Evolutionary conservation across 129 eudicot species (phyloP), one percentile per base, ranked within the genome.

Genomic region (Logfia minima): DNA sequence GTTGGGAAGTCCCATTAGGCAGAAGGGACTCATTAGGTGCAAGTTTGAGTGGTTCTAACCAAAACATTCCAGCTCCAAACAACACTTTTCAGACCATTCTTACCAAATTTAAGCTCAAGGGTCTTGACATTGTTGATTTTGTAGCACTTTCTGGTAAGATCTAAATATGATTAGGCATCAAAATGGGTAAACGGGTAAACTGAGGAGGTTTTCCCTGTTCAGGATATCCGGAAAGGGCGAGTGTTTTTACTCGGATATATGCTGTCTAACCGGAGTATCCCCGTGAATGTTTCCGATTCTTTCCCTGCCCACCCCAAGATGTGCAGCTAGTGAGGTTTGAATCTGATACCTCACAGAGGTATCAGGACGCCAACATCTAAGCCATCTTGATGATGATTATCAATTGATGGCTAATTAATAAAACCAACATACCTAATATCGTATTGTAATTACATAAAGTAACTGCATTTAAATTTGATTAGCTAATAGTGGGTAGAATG

Each of bases 41-140:
- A 79, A 86, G 89, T 55, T 79, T 86, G 75, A 83, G 85, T 72
- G 90, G 87, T 71, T 86, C 87, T 0, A 86, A 83, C 87, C 80
- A 86, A 66, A 83, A 86, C 77, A 86, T 86, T 82, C 89, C 89
- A 39, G 87, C 87, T 22, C 89, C 89, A 60, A 86, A 86, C 81
- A 83, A 80, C 77, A 86, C 89, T 48, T 86, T 86, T 43, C 86
- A 83, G 61, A 86, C 89, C 72, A 83, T 86, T 81, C 83, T 83
- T 34, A 80, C 87, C 77, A 83, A 86, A 80, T 86, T 83, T 45
- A 83, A 83, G 81, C 75, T 75, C 32, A 74, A 86, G 83, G 87
- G 87, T 51, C 87, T 86, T 26, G 84, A 83, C 72, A 76, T 83
- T 71, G 87, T 83, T 61, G 89, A 86, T 62, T 77, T 82, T 45